Evolutionary conservation across 2,329 filamentous ascomycete genomes (phyloP).

Genomic region (Cercospora nicotianae): DNA sequence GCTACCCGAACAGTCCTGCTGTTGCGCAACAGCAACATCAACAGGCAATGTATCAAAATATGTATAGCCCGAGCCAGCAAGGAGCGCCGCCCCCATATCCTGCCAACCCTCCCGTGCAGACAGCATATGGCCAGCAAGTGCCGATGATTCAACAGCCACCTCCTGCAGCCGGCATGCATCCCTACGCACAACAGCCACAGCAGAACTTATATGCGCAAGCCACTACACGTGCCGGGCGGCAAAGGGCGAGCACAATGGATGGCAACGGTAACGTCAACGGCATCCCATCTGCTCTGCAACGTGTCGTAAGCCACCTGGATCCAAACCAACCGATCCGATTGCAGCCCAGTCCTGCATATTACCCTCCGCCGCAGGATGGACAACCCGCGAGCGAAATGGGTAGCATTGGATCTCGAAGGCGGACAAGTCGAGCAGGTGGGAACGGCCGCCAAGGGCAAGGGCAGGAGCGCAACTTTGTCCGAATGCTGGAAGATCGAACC

Average conservation of each 20-base stretch:
- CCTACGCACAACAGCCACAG: constrained; percentile 53
- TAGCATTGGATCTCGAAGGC: constrained; percentile 66
- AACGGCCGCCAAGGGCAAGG: constrained; percentile 52
- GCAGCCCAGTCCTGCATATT: constrained; percentile 95
- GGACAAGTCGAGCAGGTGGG: constrained; percentile 52
- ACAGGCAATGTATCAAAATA: constrained; percentile 68
- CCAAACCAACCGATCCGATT: constrained; percentile 90
- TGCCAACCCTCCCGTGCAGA: constrained; percentile 57
- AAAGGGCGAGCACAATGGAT: constrained; percentile 94
- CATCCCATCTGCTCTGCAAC: constrained; percentile 87
- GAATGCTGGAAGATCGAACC: constrained; percentile 90
- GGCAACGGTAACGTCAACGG: constrained; percentile 86
- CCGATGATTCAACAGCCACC: constrained; percentile 61
- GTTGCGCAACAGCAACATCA: constrained; percentile 28
- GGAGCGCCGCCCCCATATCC: constrained; percentile 78
- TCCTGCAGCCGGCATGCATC: constrained; percentile 42
- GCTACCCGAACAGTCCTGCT: constrained; percentile 45
- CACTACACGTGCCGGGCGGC: constrained; percentile 73
- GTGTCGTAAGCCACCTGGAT: constrained; percentile 93
- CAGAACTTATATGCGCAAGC: constrained; percentile 74
- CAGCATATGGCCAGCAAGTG: constrained; percentile 70
- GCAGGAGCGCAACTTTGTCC: constrained; percentile 75
- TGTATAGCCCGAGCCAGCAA: constrained; percentile 68
- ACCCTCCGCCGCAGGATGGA: constrained; percentile 86
- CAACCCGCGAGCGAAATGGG: constrained; percentile 65